Percentiles rank a stretch among this genome's conserved stretches.
phyloP scores from a whole-genome alignment of 495 filamentous ascomycete species.

The Penicillium cataractarum region DNA sequence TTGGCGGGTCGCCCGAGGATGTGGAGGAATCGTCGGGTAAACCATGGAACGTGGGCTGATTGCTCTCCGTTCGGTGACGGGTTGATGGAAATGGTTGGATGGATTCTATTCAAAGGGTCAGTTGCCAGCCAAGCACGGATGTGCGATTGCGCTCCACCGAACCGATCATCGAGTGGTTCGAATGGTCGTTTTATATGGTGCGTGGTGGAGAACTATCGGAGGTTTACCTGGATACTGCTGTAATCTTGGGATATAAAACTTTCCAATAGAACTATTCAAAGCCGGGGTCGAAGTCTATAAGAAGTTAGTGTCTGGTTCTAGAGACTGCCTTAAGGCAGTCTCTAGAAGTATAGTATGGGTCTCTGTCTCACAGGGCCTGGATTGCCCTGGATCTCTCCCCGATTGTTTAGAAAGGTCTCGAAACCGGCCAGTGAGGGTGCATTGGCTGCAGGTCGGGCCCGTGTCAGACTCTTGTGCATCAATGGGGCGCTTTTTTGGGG shows the following conservation, averaged over 20 bases:
- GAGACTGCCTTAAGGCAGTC: no score
- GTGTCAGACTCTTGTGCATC: conserved; percentile 23
- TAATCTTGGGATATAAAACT: no score
- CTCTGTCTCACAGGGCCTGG: conserved; percentile 7
- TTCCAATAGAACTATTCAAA: no score
- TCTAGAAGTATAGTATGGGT: no score
- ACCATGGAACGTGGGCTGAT: conserved; percentile 5
- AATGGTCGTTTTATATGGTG: conserved; percentile 14
- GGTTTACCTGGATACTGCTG: conserved; percentile 7
- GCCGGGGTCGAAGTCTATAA: no score
- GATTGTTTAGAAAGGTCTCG: background rate
- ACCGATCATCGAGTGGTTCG: conserved; percentile 11
- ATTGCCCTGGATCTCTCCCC: no score
- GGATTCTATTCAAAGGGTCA: conserved; percentile 4
- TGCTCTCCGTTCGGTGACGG: background rate
- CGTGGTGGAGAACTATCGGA: conserved; percentile 10
- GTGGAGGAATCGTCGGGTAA: background rate
- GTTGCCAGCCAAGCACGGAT: background rate
- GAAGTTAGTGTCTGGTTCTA: no score
- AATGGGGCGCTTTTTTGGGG: conserved; percentile 6
- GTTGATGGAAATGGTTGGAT: conserved; percentile 5
- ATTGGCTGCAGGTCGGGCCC: conserved; percentile 23
- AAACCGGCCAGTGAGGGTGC: conserved; percentile 13
- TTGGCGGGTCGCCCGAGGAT: background rate
- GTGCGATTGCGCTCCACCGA: conserved; percentile 19